Evolutionary conservation across 768 basidiomycete genomes (phyloP).

Genomic region (Termitomyces eurrhizus): DNA sequence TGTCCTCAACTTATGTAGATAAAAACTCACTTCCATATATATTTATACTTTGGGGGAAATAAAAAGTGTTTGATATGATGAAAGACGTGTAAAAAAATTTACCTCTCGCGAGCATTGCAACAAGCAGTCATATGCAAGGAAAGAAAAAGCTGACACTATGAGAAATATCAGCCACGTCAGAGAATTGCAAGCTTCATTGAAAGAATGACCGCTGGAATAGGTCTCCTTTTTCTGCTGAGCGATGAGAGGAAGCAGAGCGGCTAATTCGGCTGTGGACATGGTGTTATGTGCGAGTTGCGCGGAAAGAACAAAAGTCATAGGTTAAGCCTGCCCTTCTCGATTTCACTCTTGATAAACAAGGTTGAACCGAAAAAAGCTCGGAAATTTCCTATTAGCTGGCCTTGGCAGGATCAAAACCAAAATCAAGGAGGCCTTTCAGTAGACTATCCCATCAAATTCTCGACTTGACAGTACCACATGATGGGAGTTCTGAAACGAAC

Average conservation of each 20-base stretch:
- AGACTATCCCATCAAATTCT: too few species aligned
- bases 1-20: too few species aligned
- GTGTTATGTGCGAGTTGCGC: background rate
- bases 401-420: too few species aligned
- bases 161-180: background rate
- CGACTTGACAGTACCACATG: too few species aligned
- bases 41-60: background rate
- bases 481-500: too few species aligned
- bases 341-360: too few species aligned
- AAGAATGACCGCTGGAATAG: background rate
- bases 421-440: too few species aligned
- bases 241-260: background rate
- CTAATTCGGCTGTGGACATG: background rate
- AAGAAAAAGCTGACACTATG: slow-evolving; percentile 3
- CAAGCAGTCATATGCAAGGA: background rate
- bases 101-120: background rate
- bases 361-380: too few species aligned
- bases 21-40: slow-evolving; percentile 3
- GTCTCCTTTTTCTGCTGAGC: background rate
- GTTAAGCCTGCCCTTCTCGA: too few species aligned
- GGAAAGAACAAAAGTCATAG: background rate
- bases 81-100: background rate
- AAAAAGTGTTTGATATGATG: too few species aligned
- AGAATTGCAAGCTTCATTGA: background rate
- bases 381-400: too few species aligned